These are phyloP conservation scores for Mycena floridula DNA, from an alignment of 768 basidiomycete genomes.

Conservation along the genomic window DNA sequence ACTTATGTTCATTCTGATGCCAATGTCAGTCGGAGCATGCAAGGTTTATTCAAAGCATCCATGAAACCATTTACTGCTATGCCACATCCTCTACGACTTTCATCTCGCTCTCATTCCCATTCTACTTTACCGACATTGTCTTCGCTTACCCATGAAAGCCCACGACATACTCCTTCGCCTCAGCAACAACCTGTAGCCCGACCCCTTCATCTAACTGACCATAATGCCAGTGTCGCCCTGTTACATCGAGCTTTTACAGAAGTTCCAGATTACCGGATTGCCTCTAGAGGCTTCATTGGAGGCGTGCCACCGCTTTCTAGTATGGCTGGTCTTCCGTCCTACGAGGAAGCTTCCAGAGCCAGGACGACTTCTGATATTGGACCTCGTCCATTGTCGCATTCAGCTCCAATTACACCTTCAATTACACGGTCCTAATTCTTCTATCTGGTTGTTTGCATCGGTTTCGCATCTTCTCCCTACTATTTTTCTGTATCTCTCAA, in stretches of 20 bases:
- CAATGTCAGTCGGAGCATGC: slow-evolving; percentile 44
- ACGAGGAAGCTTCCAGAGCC: slow-evolving; percentile 55
- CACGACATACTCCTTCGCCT: slow-evolving; percentile 3
- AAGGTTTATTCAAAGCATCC: slow-evolving; percentile 47
- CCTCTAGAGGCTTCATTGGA: slow-evolving; percentile 83
- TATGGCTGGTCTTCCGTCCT: slow-evolving; percentile 75
- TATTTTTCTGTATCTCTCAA: too few species aligned
- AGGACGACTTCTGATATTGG: neutral
- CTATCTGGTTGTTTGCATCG: too few species aligned
- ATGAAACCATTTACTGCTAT: slow-evolving; percentile 60
- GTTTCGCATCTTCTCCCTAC: too few species aligned
- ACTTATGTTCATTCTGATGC: slow-evolving; percentile 46
- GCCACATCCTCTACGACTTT: slow-evolving; percentile 33
- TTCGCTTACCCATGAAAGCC: slow-evolving; percentile 9
- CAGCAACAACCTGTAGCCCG: slow-evolving; percentile 9
- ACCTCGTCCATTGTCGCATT: too few species aligned
- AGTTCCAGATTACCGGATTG: slow-evolving; percentile 84
- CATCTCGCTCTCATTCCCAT: slow-evolving; percentile 29
- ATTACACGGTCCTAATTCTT: too few species aligned
- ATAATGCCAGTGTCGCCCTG: slow-evolving; percentile 25
- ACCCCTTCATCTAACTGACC: slow-evolving; percentile 14
- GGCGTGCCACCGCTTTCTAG: slow-evolving; percentile 83
- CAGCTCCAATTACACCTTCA: too few species aligned
- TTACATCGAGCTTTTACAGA: slow-evolving; percentile 62
- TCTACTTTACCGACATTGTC: neutral